Conservation (phyloP, 805 yeast species). For the Brettanomyces bruxellensis region DNA sequence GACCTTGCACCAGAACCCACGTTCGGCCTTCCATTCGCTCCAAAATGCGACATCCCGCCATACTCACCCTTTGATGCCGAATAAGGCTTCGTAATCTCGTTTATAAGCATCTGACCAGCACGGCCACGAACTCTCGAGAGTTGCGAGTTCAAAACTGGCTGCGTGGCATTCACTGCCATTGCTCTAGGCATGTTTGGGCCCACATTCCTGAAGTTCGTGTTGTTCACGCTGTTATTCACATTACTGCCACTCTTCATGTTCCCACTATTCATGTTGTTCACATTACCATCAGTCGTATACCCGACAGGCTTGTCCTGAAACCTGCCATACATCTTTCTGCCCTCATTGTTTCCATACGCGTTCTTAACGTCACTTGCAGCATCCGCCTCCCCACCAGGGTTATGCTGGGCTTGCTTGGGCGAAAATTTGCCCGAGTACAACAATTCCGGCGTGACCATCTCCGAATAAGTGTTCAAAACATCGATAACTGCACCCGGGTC, state of each 20-base stretch:
- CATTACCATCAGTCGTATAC: neutral
- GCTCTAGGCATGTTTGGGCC: neutral
- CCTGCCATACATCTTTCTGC: too few species aligned
- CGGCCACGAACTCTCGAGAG: neutral
- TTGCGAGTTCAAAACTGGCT: neutral
- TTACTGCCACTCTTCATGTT: too few species aligned
- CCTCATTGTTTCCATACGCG: too few species aligned
- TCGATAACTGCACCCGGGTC: slow-evolving; percentile 59
- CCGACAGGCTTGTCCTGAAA: neutral
- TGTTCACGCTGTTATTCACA: too few species aligned
- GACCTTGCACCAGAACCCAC: too few species aligned
- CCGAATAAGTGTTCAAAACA: slow-evolving; percentile 44
- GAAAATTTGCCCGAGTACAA: slow-evolving; percentile 20
- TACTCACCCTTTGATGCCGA: slow-evolving; percentile 4
- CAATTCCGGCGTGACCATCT: slow-evolving; percentile 32
- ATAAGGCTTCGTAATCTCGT: slow-evolving; percentile 26
- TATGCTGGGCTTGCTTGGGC: neutral
- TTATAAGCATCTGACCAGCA: slow-evolving; percentile 10
- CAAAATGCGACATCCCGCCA: slow-evolving; percentile 13
- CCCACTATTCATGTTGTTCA: too few species aligned
- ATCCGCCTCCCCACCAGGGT: neutral
- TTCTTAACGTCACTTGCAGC: neutral
- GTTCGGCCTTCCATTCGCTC: too few species aligned
- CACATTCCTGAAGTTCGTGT: neutral
- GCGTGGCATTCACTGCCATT: neutral